Conservation (phyloP, 73 alveolate genomes). For the Urostyla sp. region DNA sequence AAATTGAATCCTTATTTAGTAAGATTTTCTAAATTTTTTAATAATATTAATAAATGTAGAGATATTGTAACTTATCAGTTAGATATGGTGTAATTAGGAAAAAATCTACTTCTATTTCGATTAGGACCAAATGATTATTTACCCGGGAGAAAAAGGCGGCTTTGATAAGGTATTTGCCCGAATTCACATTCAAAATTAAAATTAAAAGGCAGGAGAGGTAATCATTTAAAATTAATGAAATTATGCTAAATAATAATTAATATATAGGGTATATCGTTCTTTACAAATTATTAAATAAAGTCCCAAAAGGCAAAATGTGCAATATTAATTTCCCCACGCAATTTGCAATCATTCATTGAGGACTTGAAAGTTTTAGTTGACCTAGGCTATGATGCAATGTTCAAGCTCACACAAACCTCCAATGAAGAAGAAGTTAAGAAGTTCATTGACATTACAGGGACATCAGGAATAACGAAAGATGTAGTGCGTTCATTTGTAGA, state of each 20-base stretch:
- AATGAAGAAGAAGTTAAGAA: neutral
- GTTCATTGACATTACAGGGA: constrained; percentile 51
- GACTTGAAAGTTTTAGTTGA: constrained; percentile 55
- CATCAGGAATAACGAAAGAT: constrained; percentile 3
- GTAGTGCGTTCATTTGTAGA: constrained; percentile 33
- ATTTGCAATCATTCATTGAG: constrained; percentile 10
- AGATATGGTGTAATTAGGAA: constrained; percentile 23
- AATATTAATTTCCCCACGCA: constrained; percentile 21
- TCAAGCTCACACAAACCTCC: constrained; percentile 41
- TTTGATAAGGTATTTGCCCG: constrained; percentile 56
- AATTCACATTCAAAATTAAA: constrained; percentile 12
- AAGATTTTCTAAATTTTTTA: neutral
- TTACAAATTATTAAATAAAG: constrained; percentile 29
- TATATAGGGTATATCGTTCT: constrained; percentile 11
- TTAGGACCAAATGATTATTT: constrained; percentile 45
- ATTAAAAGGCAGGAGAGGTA: constrained; percentile 9
- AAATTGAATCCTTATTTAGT: constrained; percentile 47
- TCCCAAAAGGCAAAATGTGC: constrained; percentile 61
- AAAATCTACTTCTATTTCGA: constrained; percentile 54
- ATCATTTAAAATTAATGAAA: neutral
- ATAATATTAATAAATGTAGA: neutral
- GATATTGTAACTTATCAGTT: neutral
- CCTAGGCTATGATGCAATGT: constrained; percentile 53
- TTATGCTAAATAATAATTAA: too few relatives aligned
- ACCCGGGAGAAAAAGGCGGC: constrained; percentile 61